Conservation (phyloP, 331 rosid species). For the Ulmus americana region DNA sequence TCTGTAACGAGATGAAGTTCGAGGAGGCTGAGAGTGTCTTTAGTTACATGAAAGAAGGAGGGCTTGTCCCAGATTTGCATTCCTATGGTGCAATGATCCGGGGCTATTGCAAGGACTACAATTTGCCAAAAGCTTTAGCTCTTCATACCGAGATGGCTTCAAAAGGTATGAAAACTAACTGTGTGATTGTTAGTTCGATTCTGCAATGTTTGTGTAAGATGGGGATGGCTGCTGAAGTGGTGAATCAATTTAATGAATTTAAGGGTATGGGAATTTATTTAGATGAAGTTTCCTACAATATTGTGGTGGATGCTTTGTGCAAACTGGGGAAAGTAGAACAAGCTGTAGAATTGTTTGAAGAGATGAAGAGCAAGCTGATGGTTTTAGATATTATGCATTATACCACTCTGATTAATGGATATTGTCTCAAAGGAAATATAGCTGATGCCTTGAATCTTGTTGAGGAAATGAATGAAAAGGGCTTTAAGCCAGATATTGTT, state of each 20-base stretch:
- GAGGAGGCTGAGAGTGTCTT: slow-evolving; percentile 48
- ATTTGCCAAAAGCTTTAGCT: slow-evolving; percentile 42
- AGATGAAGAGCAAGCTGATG: slow-evolving; percentile 45
- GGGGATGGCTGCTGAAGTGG: slow-evolving; percentile 48
- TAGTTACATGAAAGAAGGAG: slow-evolving; percentile 53
- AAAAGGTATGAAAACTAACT: slow-evolving; percentile 62
- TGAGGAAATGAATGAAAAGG: slow-evolving; percentile 47
- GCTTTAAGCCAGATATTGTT: slow-evolving; percentile 59
- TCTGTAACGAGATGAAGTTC: slow-evolving; percentile 54
- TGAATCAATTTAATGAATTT: slow-evolving; percentile 35
- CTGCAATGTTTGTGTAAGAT: slow-evolving; percentile 60
- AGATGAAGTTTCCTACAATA: slow-evolving; percentile 53
- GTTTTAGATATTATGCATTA: slow-evolving; percentile 58
- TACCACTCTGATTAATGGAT: slow-evolving; percentile 68
- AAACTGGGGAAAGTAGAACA: slow-evolving; percentile 49
- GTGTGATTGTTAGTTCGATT: slow-evolving; percentile 47
- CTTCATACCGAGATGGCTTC: slow-evolving; percentile 50
- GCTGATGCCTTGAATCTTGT: slow-evolving; percentile 33
- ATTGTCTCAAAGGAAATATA: slow-evolving; percentile 37
- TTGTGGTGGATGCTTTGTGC: slow-evolving; percentile 55
- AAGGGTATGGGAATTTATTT: slow-evolving; percentile 46
- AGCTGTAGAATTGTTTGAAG: slow-evolving; percentile 48
- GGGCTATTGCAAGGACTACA: slow-evolving; percentile 55
- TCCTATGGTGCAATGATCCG: slow-evolving; percentile 45
- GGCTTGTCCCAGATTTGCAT: slow-evolving; percentile 48